Evolutionary conservation across 1,284 basidiomycete species (phyloP), one percentile per base, ranked within the genome.

Genomic region (Ustilago tritici): DNA sequence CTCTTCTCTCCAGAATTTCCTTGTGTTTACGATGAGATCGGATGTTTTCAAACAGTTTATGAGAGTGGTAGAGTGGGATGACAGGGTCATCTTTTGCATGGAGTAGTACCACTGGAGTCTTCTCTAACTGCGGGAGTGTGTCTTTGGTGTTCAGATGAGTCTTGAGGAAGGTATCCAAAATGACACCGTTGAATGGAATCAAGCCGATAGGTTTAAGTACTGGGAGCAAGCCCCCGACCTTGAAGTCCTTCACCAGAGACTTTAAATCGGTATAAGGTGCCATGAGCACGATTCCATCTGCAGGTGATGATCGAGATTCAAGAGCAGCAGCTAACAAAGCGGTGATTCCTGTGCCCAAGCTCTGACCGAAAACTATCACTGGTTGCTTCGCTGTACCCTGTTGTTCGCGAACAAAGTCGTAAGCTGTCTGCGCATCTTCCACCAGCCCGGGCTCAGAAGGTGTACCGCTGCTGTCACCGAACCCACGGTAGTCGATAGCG

Each of bases 401-500:
- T 41, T 41, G 68, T 8, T 50, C 3, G 10, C 53, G 19, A 91
- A 94, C 87, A 91, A 92, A 96, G 78, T 93, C 90, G 89, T 91
- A 97, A 0, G 92, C 93, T 0, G 93, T 89, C 32, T 91, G 88
- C 1, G 93, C 94, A 82, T 98, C 96, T 4, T 87, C 86, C 0
- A 90, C 86, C 0, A 98, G 87, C 0, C 95, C 96, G 14, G 87
- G 86, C 84, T 95, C 92, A 11, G 89, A 91, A 0, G 95, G 95
- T 2, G 31, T 86, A 1, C 95, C 94, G 0, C 90, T 89, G 63
- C 93, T 95, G 84, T 98, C 95, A 0, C 89, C 95, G 80, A 93
- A 98, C 0, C 95, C 95, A n/a, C 94, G 91, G 84, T 96, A 96
- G 86, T 97, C 95, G 52, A 94, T 90, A 0, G 91, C 91, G 23